Evolutionary conservation across 208 protist species (phyloP).

Genomic region (Crithidia brevicula): DNA sequence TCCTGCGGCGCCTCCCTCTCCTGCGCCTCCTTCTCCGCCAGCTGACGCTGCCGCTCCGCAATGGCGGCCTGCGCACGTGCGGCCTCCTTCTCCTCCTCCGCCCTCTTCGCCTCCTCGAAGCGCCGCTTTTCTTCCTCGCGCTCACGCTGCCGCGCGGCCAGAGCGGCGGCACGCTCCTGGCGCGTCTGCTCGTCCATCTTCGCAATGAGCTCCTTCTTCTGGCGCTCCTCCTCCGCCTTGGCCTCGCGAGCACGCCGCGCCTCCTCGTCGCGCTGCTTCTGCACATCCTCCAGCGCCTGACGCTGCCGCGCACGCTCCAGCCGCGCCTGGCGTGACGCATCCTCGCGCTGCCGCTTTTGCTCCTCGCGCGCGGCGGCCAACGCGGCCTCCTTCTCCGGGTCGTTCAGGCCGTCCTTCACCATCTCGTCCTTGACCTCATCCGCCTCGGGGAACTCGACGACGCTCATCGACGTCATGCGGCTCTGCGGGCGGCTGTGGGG

Average conservation of each 20-base stretch:
- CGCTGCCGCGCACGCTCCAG: conserved; percentile 28
- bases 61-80: conserved; percentile 45
- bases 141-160: conserved; percentile 37
- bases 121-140: conserved; percentile 44
- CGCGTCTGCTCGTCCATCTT: conserved; percentile 52
- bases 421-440: conserved; percentile 65
- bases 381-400: conserved; percentile 28
- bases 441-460: conserved; percentile 65
- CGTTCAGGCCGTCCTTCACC: conserved; percentile 26
- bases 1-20: conserved; percentile 19
- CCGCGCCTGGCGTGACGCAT: conserved; percentile 16
- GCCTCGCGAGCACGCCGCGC: conserved; percentile 30
- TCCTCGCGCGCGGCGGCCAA: conserved; percentile 17
- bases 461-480: conserved; percentile 54
- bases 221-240: conserved; percentile 37
- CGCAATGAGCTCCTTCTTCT: conserved; percentile 35
- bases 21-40: conserved; percentile 21
- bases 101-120: conserved; percentile 37
- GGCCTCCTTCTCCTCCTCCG: conserved; percentile 49
- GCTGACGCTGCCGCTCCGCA: conserved; percentile 33
- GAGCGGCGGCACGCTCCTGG: conserved; percentile 30
- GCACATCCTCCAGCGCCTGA: conserved; percentile 27
- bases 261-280: conserved; percentile 39
- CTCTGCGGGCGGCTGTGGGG: conserved; percentile 42
- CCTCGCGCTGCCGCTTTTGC: conserved; percentile 29